These are phyloP conservation scores for Trametes cubensis DNA, from an alignment of 768 basidiomycete genomes.

Conservation along the genomic window DNA sequence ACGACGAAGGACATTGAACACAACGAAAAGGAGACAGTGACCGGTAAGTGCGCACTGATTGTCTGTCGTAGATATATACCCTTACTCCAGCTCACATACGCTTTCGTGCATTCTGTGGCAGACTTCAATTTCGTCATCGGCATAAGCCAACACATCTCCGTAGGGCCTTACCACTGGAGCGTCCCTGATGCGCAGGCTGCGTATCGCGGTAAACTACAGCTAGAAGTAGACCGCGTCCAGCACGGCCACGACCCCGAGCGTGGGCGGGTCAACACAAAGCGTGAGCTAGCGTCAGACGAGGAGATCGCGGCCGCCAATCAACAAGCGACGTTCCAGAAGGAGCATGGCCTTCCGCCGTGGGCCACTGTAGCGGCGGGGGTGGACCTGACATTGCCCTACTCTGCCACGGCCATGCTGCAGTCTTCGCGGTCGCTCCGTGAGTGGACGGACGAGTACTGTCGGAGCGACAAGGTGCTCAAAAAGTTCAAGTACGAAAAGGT, in stretches of 20 bases:
- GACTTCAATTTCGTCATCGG: conserved; percentile 73
- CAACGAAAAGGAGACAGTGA: conserved; percentile 52
- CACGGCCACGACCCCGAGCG: conserved; percentile 1
- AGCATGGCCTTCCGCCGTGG: conserved; percentile 58
- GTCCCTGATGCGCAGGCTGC: conserved; percentile 64
- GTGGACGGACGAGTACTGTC: conserved; percentile 86
- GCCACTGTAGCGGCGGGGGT: conserved; percentile 29
- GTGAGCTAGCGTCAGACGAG: conserved; percentile 44
- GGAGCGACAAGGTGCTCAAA: conserved; percentile 68
- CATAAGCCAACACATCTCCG: conserved; percentile 45
- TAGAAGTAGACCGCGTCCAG: conserved; percentile 49
- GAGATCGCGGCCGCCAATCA: conserved; percentile 48
- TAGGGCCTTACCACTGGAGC: conserved; percentile 56
- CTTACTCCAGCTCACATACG: no score
- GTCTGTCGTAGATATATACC: not conserved
- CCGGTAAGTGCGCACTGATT: conserved; percentile 33
- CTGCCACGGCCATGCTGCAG: conserved; percentile 36
- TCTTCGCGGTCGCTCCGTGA: conserved; percentile 66
- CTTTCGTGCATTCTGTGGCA: not conserved
- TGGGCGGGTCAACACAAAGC: not conserved
- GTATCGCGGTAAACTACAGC: conserved; percentile 64
- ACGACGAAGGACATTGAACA: conserved; percentile 38
- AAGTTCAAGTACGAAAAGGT: conserved; percentile 80
- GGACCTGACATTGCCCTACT: conserved; percentile 3
- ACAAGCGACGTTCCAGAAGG: conserved; percentile 48